Percentiles rank a stretch among this genome's conserved stretches.
phyloP scores from a whole-genome alignment of 2,329 filamentous ascomycete species.

The Akanthomyces lecanii region DNA sequence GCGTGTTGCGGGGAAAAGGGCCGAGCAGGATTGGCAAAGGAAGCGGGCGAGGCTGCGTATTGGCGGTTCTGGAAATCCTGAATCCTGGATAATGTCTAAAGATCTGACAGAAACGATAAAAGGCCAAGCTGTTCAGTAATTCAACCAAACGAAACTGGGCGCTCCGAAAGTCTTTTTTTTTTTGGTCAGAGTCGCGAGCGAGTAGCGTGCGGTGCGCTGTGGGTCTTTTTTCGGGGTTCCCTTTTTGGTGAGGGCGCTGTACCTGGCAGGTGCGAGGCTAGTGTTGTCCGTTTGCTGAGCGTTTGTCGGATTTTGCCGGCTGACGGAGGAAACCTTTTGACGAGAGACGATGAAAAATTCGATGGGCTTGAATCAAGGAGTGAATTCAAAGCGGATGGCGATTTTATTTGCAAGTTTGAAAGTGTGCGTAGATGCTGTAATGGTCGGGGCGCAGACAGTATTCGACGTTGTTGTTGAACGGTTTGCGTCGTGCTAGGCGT shows the following conservation, averaged over 20 bases:
- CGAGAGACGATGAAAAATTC: not conserved
- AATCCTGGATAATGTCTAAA: not conserved
- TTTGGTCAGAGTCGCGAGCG: not conserved
- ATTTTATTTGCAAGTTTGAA: not conserved
- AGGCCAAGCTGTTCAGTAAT: not conserved
- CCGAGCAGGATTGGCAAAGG: conserved; percentile 9
- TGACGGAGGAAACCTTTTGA: not conserved
- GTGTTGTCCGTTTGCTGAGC: not conserved
- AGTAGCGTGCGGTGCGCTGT: not conserved
- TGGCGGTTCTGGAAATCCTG: not conserved
- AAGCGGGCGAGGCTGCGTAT: not conserved
- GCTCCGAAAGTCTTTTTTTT: conserved; percentile 1
- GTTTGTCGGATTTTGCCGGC: not conserved
- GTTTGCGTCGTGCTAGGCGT: conserved; percentile 7
- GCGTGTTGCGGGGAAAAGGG: conserved; percentile 11
- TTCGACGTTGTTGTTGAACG: not conserved
- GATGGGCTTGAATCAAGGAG: not conserved
- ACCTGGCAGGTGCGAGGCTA: conserved; percentile 7
- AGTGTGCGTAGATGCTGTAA: not conserved
- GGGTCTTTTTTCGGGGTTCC: not conserved
- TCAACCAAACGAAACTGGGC: not conserved
- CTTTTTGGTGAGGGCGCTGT: conserved; percentile 7
- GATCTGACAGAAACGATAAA: not conserved
- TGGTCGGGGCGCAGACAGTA: conserved; percentile 1
- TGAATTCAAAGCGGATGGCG: not conserved